phyloP scores from a whole-genome alignment of 2,329 filamentous ascomycete species.

The Camptophora hylomeconis region DNA sequence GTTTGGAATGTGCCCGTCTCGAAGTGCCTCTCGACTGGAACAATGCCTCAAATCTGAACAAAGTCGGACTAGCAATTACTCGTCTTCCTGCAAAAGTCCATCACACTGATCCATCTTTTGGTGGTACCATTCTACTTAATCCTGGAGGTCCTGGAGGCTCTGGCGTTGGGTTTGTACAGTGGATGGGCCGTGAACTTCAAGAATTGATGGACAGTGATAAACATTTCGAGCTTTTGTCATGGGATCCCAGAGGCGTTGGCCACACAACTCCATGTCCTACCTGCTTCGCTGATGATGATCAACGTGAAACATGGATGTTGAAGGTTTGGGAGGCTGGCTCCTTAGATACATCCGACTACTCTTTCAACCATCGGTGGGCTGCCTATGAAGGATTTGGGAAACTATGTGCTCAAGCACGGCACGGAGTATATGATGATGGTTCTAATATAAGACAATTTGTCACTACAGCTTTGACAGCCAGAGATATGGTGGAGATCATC shows the following conservation, averaged over 20 bases:
- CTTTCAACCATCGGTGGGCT: conserved; percentile 14
- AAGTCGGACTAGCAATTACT: conserved; percentile 32
- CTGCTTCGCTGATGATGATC: conserved; percentile 17
- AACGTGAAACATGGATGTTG: conserved; percentile 3
- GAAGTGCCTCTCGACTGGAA: conserved; percentile 37
- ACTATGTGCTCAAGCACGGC: conserved; percentile 11
- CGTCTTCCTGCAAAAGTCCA: conserved; percentile 30
- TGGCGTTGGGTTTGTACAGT: conserved; percentile 22
- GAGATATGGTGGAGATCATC: conserved; percentile 26
- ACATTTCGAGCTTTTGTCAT: conserved; percentile 31
- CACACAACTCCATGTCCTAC: conserved; percentile 19
- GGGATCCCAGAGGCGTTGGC: conserved; percentile 30
- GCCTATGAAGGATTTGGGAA: conserved; percentile 9
- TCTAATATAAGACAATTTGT: conserved; percentile 19
- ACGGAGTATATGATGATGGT: conserved; percentile 15
- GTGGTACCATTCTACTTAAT: conserved; percentile 36
- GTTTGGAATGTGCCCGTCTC: conserved; percentile 36
- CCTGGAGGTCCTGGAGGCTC: conserved; percentile 30
- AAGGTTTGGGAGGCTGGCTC: conserved; percentile 9
- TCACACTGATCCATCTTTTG: conserved; percentile 28
- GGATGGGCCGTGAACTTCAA: conserved; percentile 10
- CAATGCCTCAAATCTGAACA: conserved; percentile 20
- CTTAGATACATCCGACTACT: conserved; percentile 7
- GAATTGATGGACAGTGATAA: conserved; percentile 21
- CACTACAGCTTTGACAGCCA: conserved; percentile 23